Conservation (phyloP, 805 yeast genomes). For the Pichia exigua region DNA sequence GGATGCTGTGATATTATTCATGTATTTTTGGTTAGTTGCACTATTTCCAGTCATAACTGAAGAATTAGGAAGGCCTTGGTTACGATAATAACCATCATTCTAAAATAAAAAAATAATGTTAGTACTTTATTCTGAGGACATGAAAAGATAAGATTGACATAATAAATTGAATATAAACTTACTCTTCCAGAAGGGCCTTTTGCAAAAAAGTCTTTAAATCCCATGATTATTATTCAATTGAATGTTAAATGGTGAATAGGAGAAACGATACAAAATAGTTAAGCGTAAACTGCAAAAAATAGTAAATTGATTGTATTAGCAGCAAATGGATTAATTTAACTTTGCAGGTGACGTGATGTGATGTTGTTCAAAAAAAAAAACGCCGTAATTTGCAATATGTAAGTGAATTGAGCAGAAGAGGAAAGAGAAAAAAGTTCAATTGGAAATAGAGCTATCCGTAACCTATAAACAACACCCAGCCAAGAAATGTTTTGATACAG, state of each 20-base stretch:
- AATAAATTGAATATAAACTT: conserved; percentile 7
- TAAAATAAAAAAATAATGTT: background rate
- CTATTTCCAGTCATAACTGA: conserved; percentile 3
- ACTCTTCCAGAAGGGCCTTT: conserved; percentile 25
- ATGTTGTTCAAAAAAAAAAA: too few species aligned
- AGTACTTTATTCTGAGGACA: background rate
- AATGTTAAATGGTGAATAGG: background rate
- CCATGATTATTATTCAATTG: conserved; percentile 13
- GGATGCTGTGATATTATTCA: conserved; percentile 3
- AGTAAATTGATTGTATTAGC: background rate
- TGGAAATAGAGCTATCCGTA: too few species aligned
- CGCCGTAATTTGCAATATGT: too few species aligned
- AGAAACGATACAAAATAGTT: background rate
- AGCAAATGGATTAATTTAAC: too few species aligned
- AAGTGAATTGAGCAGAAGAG: too few species aligned
- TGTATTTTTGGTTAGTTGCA: conserved; percentile 6
- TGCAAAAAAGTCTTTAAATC: conserved; percentile 19
- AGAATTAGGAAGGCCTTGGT: conserved; percentile 3
- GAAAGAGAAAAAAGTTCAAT: too few species aligned
- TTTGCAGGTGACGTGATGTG: too few species aligned
- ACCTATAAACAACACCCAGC: too few species aligned
- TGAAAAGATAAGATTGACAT: background rate
- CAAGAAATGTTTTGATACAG: too few species aligned
- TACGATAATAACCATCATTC: conserved; percentile 1
- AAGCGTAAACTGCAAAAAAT: background rate